Conservation (phyloP, 345 rosid species). For the Salix arbutifolia region DNA sequence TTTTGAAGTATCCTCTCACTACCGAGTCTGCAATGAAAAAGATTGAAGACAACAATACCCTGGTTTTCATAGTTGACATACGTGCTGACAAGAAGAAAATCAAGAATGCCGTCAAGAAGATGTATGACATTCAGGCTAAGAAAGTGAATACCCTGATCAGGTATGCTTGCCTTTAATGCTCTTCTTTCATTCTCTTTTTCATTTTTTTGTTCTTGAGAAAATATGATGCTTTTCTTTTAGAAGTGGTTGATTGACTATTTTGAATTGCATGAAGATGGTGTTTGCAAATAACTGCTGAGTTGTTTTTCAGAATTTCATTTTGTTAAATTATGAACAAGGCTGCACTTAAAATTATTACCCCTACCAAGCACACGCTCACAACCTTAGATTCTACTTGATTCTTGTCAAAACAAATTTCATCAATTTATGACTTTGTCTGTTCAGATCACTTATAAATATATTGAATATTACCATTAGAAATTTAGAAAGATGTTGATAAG, state of each 20-base stretch:
- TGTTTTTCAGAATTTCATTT: background rate
- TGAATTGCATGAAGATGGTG: background rate
- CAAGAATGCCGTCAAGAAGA: slow-evolving; percentile 85
- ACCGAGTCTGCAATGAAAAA: slow-evolving; percentile 95
- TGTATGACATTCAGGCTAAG: slow-evolving; percentile 91
- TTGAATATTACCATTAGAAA: background rate
- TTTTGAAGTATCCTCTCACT: slow-evolving; percentile 85
- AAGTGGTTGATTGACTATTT: background rate
- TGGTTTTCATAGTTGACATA: slow-evolving; percentile 92
- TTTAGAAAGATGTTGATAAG: background rate
- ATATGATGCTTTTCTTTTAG: background rate
- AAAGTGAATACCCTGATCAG: slow-evolving; percentile 94
- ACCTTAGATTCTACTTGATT: background rate
- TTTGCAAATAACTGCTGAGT: background rate
- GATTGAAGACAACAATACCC: slow-evolving; percentile 91
- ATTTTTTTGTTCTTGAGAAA: background rate
- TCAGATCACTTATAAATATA: background rate
- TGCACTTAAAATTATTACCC: background rate
- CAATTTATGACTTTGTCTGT: background rate
- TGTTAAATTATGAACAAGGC: background rate
- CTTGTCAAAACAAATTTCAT: background rate
- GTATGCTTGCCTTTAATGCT: slow-evolving; percentile 23
- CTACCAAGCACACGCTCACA: background rate
- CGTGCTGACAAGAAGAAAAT: slow-evolving; percentile 94
- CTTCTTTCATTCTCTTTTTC: background rate